Conservation (phyloP, 73 alveolate species). For the Breviolum minutum region DNA sequence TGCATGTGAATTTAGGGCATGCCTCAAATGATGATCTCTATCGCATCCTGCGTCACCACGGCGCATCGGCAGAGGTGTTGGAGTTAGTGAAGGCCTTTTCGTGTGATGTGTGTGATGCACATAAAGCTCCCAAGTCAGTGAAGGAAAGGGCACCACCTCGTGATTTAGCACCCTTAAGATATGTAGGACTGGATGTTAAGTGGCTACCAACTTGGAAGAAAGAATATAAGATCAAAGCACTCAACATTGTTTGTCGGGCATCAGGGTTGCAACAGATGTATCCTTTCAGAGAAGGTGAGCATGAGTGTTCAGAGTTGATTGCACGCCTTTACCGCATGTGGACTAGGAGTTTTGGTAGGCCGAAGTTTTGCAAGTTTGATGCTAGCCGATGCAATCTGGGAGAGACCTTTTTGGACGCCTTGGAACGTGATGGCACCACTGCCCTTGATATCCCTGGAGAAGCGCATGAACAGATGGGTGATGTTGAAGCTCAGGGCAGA, state of each 20-base stretch:
- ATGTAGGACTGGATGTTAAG: neutral
- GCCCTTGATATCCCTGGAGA: neutral
- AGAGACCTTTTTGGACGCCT: neutral
- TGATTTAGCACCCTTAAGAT: neutral
- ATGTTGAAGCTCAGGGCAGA: no score
- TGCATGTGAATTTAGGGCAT: neutral
- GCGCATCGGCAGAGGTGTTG: neutral
- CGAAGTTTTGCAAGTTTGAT: no score
- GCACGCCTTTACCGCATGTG: neutral
- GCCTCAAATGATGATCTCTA: neutral
- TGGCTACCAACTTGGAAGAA: neutral
- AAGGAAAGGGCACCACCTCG: neutral
- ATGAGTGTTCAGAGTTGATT: neutral
- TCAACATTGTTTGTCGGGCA: neutral
- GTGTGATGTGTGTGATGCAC: neutral
- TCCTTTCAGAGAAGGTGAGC: neutral
- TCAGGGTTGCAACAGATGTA: neutral
- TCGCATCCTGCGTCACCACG: neutral
- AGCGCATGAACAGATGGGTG: slow-evolving; percentile 6
- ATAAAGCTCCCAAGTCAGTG: neutral
- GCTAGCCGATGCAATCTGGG: neutral
- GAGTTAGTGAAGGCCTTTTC: neutral
- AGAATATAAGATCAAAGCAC: neutral
- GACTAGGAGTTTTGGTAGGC: no score
- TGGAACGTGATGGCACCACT: neutral